phyloP scores from a whole-genome alignment of 2,329 filamentous ascomycete species.

The Cordyceps javanica region DNA sequence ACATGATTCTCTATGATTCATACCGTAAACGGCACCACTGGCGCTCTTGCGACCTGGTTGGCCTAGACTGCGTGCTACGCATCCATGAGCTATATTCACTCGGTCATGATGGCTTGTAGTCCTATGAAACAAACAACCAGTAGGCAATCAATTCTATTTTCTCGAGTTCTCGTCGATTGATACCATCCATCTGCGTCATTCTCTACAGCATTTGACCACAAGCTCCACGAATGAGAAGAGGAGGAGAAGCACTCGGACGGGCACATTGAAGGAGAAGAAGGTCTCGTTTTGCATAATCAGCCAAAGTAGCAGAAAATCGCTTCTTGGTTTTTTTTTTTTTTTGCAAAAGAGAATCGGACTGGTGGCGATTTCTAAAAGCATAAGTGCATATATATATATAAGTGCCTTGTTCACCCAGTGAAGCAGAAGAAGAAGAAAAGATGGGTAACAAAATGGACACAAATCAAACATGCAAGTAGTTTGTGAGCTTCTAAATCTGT shows the following conservation, averaged over 20 bases:
- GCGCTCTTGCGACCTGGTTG: background rate
- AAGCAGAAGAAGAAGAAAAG: conserved; percentile 5
- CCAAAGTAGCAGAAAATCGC: background rate
- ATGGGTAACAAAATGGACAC: conserved; percentile 1
- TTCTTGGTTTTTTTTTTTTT: background rate
- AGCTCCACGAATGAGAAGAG: background rate
- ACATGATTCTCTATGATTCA: background rate
- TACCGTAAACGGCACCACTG: background rate
- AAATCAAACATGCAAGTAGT: conserved; percentile 4
- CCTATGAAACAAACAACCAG: too few relatives aligned
- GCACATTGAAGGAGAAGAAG: conserved; percentile 3
- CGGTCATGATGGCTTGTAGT: too few relatives aligned
- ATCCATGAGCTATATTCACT: too few relatives aligned
- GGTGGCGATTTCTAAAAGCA: background rate
- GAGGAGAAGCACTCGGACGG: background rate
- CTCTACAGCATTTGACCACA: background rate
- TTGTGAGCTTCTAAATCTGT: background rate
- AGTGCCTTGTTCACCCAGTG: conserved; percentile 4
- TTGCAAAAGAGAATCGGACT: background rate
- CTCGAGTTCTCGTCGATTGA: conserved; percentile 12
- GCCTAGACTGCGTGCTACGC: background rate
- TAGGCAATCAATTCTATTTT: background rate
- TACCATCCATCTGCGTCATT: background rate
- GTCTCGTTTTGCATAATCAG: background rate
- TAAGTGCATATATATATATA: background rate